A percentile compares a stretch with the other conserved stretches of the same genome.
Conservation (phyloP, 2,329 filamentous ascomycete species). For the Aspergillus piperis region DNA sequence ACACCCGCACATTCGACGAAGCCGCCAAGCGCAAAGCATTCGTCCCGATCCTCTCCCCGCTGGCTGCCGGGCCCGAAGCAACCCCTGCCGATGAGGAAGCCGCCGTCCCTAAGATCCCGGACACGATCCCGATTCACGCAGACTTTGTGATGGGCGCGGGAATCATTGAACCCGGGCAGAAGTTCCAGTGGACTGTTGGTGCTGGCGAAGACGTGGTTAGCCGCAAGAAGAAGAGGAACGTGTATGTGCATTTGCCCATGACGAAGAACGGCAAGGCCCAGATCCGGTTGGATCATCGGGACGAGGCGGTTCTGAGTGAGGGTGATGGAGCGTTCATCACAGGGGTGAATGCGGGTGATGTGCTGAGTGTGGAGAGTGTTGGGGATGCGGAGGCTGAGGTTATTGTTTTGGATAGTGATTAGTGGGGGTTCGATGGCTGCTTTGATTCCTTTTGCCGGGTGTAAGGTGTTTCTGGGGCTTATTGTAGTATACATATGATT, state of each 20-base stretch:
- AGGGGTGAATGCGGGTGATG: constrained; percentile 64
- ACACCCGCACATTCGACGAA: constrained; percentile 72
- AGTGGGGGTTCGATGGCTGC: constrained; percentile 9
- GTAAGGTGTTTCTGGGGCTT: not conserved
- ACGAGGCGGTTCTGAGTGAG: constrained; percentile 68
- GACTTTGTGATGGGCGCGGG: constrained; percentile 82
- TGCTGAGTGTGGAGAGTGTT: constrained; percentile 65
- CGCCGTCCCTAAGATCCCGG: constrained; percentile 61
- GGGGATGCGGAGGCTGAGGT: constrained; percentile 70
- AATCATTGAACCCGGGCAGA: constrained; percentile 65
- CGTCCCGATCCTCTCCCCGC: constrained; percentile 73
- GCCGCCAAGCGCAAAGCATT: constrained; percentile 71
- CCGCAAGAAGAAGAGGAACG: constrained; percentile 60
- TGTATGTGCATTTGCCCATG: constrained; percentile 81
- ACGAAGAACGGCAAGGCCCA: constrained; percentile 72
- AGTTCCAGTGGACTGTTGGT: constrained; percentile 73
- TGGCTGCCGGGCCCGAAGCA: constrained; percentile 66
- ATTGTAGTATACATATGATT: not conserved
- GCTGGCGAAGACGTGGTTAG: constrained; percentile 39
- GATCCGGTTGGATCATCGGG: constrained; percentile 66
- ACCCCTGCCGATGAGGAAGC: constrained; percentile 63
- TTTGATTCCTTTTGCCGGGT: not conserved
- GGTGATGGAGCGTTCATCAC: constrained; percentile 81
- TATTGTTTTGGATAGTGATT: constrained; percentile 66
- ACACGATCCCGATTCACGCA: constrained; percentile 80